These are phyloP conservation scores for Neodidymelliopsis sp. DNA, from an alignment of 2,329 filamentous ascomycete species.

Conservation along the genomic window DNA sequence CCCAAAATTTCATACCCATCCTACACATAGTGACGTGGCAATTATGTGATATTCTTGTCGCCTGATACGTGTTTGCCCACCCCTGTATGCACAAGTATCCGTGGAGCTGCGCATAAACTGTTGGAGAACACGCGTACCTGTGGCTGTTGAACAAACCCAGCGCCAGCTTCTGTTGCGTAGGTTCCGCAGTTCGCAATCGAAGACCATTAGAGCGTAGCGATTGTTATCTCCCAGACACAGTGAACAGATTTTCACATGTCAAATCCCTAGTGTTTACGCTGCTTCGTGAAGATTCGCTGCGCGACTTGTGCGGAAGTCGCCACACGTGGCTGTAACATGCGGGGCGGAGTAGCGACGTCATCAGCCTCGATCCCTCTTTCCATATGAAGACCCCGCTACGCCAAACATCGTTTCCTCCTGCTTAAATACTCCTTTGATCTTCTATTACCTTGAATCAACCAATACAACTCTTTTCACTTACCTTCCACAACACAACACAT, in stretches of 20 bases:
- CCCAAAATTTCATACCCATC: too few species aligned
- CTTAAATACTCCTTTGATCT: slow-evolving; percentile 16
- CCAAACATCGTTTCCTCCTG: slow-evolving; percentile 23
- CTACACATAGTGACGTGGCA: slow-evolving; percentile 8
- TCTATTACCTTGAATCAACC: not conserved
- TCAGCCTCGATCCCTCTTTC: slow-evolving; percentile 3
- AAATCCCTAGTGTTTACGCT: slow-evolving; percentile 1
- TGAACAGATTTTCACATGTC: slow-evolving; percentile 16
- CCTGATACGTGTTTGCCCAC: not conserved
- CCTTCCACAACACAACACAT: slow-evolving; percentile 21
- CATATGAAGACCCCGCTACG: slow-evolving; percentile 21
- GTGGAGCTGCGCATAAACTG: slow-evolving; percentile 3
- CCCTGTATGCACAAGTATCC: slow-evolving; percentile 5
- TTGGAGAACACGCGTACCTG: slow-evolving; percentile 1
- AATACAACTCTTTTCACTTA: slow-evolving; percentile 12
- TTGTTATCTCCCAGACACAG: not conserved
- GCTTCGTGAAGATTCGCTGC: slow-evolving; percentile 34
- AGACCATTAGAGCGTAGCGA: slow-evolving; percentile 4
- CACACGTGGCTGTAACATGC: slow-evolving; percentile 18
- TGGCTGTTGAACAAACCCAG: not conserved
- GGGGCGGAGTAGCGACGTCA: slow-evolving; percentile 15
- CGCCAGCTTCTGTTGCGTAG: not conserved
- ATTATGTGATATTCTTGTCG: not conserved
- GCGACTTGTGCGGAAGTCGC: slow-evolving; percentile 22
- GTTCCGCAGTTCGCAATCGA: slow-evolving; percentile 10